Conservation (phyloP, 495 filamentous ascomycete genomes). For the Annulohypoxylon stygium region DNA sequence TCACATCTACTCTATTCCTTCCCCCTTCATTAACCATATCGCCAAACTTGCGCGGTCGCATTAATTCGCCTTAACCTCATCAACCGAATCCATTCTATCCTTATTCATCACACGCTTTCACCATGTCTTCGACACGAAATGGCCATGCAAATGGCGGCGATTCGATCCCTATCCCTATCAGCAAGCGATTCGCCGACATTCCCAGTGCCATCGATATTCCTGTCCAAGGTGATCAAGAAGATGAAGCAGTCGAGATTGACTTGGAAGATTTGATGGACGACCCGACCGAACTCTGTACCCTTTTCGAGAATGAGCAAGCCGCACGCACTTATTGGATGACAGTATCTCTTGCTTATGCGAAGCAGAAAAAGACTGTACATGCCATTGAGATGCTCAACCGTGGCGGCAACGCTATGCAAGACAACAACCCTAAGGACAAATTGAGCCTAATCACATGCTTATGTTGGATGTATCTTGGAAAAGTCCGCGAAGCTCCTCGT, state of each 20-base stretch:
- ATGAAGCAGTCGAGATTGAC: constrained; percentile 91
- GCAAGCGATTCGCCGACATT: constrained; percentile 85
- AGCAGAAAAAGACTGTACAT: constrained; percentile 90
- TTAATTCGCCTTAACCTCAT: neutral
- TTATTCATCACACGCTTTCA: constrained; percentile 6
- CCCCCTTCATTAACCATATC: constrained; percentile 1
- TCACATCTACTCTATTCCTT: neutral
- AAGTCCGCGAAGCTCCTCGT: constrained; percentile 91
- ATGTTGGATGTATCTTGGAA: constrained; percentile 93
- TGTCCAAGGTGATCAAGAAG: constrained; percentile 80
- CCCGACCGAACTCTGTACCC: constrained; percentile 92
- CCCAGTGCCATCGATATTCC: constrained; percentile 91
- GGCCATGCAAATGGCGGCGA: constrained; percentile 50
- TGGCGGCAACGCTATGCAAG: constrained; percentile 79
- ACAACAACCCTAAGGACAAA: constrained; percentile 82
- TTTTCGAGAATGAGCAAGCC: constrained; percentile 91
- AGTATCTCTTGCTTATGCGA: constrained; percentile 95
- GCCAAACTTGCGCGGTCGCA: neutral
- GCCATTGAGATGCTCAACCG: constrained; percentile 94
- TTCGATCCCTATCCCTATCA: constrained; percentile 41
- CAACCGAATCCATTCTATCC: neutral
- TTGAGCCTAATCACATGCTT: constrained; percentile 84
- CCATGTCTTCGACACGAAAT: constrained; percentile 52
- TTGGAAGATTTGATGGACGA: constrained; percentile 92
- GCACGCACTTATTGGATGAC: constrained; percentile 94